Percentiles rank a stretch among this genome's conserved stretches.
These are phyloP conservation scores for Conidiobolus incongruus DNA, from an alignment of 371 early-diverging fungal species.

Conservation along the genomic window DNA sequence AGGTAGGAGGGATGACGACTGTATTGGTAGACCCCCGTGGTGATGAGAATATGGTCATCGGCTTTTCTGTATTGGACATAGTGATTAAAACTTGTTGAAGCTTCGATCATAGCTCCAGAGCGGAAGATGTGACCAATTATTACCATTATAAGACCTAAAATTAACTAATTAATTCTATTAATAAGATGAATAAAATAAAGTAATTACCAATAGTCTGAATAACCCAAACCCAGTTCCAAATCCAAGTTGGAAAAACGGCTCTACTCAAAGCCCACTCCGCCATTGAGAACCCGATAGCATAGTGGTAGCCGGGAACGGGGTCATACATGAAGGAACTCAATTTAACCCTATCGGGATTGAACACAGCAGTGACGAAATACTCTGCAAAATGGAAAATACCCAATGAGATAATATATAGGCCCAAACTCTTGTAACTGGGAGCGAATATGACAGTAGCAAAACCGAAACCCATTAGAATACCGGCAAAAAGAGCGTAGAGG, in stretches of 20 bases:
- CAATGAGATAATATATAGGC: slow-evolving; percentile 29
- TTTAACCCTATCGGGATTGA: slow-evolving; percentile 26
- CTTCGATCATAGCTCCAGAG: slow-evolving; percentile 52
- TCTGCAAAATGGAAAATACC: slow-evolving; percentile 50
- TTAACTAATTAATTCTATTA: not conserved
- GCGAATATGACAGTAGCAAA: not conserved
- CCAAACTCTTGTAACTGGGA: not conserved
- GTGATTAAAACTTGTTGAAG: slow-evolving; percentile 56
- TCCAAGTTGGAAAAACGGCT: slow-evolving; percentile 29
- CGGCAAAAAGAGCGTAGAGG: not conserved
- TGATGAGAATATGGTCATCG: slow-evolving; percentile 40
- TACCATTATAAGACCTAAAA: slow-evolving; percentile 24
- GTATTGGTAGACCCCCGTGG: slow-evolving; percentile 53
- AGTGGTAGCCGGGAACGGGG: slow-evolving; percentile 43
- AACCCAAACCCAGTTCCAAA: slow-evolving; percentile 23
- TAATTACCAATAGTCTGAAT: slow-evolving; percentile 11
- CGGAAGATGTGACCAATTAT: slow-evolving; percentile 36
- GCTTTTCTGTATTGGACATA: slow-evolving; percentile 35
- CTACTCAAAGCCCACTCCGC: slow-evolving; percentile 41
- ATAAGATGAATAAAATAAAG: too few species aligned
- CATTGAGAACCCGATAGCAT: slow-evolving; percentile 35
- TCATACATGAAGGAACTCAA: slow-evolving; percentile 50
- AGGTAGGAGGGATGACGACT: slow-evolving; percentile 82
- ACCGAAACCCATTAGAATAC: slow-evolving; percentile 2
- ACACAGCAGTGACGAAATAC: slow-evolving; percentile 52